These are phyloP conservation scores for Elsinoe australis DNA, from an alignment of 2,329 filamentous ascomycete species.

Conservation along the genomic window DNA sequence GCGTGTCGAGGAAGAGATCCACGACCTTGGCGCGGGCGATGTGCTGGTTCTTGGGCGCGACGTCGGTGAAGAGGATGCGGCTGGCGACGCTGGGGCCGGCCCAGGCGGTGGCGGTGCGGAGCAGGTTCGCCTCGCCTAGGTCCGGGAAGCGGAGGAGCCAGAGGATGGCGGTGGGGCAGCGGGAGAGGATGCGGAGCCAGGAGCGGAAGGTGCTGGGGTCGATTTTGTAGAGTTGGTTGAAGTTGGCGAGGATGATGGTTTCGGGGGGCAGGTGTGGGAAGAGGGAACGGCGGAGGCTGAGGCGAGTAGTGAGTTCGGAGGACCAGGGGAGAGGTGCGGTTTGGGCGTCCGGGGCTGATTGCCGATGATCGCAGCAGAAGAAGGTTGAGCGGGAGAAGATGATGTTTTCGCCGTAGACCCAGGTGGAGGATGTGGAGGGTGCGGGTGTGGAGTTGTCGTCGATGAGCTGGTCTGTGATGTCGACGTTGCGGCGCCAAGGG, in stretches of 20 bases:
- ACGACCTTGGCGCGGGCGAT: constrained; percentile 86
- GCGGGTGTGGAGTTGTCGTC: constrained; percentile 61
- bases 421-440: constrained; percentile 51
- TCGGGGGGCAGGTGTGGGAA: constrained; percentile 79
- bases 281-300: constrained; percentile 87
- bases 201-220: constrained; percentile 93
- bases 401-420: constrained; percentile 96
- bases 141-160: constrained; percentile 98
- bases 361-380: constrained; percentile 95
- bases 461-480: constrained; percentile 58
- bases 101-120: constrained; percentile 73
- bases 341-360: constrained; percentile 68
- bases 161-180: constrained; percentile 77
- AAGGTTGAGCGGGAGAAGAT: constrained; percentile 92
- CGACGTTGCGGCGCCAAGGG: constrained; percentile 67
- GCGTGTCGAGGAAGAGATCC: constrained; percentile 92
- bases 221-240: constrained; percentile 99
- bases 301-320: constrained; percentile 71
- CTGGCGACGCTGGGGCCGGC: constrained; percentile 75
- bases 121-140: constrained; percentile 77
- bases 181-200: constrained; percentile 84
- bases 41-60: constrained; percentile 88
- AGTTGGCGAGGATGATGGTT: constrained; percentile 87
- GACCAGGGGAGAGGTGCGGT: constrained; percentile 68
- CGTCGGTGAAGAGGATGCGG: constrained; percentile 89